phyloP scores from a whole-genome alignment of 2,329 filamentous ascomycete genomes.

The Alternaria dauci region DNA sequence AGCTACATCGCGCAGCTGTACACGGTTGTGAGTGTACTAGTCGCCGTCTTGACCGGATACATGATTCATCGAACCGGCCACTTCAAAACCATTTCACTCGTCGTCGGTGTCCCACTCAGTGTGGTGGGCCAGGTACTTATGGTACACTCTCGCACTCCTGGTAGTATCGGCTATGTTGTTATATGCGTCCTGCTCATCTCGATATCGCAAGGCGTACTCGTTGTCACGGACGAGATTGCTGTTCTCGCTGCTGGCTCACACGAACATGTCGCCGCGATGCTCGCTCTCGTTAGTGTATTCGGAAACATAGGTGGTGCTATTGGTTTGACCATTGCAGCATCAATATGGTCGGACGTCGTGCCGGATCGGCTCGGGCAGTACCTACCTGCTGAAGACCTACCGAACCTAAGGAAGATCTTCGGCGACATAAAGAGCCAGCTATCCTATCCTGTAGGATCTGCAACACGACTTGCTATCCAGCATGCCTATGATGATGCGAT shows the following conservation, averaged over 20 bases:
- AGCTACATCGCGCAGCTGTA: slow-evolving; percentile 48
- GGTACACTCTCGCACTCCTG: slow-evolving; percentile 39
- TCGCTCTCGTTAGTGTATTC: slow-evolving; percentile 63
- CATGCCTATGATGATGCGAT: slow-evolving; percentile 35
- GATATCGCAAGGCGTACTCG: slow-evolving; percentile 33
- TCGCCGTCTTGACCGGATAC: slow-evolving; percentile 17
- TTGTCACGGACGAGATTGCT: slow-evolving; percentile 34
- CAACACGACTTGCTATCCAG: slow-evolving; percentile 54
- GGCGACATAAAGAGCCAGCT: slow-evolving; percentile 63
- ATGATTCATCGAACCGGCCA: slow-evolving; percentile 27
- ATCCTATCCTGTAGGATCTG: slow-evolving; percentile 58
- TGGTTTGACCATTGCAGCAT: slow-evolving; percentile 62
- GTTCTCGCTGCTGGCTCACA: slow-evolving; percentile 42
- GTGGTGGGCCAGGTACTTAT: slow-evolving; percentile 36
- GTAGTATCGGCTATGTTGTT: slow-evolving; percentile 39
- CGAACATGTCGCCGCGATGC: slow-evolving; percentile 57
- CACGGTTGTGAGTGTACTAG: slow-evolving; percentile 35
- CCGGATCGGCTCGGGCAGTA: slow-evolving; percentile 15
- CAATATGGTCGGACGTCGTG: slow-evolving; percentile 64
- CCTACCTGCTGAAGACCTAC: slow-evolving; percentile 54
- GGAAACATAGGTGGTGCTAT: slow-evolving; percentile 62
- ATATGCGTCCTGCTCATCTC: slow-evolving; percentile 44
- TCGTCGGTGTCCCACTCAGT: slow-evolving; percentile 27
- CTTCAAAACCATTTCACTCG: slow-evolving; percentile 28
- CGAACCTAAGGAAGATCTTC: slow-evolving; percentile 55